A percentile compares a stretch with the other conserved stretches of the same genome.
Conservation (phyloP, 2,329 filamentous ascomycete species). For the Zymoseptoria tritici region DNA sequence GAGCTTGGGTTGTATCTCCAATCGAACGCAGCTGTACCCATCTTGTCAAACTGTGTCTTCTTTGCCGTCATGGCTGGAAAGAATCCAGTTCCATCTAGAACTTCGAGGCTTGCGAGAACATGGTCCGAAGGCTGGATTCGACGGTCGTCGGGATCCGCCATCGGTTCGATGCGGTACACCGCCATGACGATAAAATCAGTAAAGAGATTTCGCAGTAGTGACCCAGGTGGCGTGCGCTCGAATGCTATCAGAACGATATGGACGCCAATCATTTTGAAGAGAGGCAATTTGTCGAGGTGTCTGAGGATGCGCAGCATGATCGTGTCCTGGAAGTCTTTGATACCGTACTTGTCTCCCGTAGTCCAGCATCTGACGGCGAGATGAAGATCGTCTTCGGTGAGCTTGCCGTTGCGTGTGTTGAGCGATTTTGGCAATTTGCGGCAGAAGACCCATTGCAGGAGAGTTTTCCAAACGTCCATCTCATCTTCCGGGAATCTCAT, state of each 20-base stretch:
- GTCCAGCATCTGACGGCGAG: slow-evolving; percentile 4
- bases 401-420: too few relatives aligned
- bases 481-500: slow-evolving; percentile 6
- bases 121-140: neutral
- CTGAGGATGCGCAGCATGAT: slow-evolving; percentile 1
- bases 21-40: neutral
- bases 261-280: neutral
- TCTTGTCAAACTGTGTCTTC: neutral
- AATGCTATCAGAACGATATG: neutral
- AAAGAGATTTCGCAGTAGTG: neutral
- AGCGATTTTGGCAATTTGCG: neutral
- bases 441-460: slow-evolving; percentile 4
- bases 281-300: neutral
- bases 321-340: slow-evolving; percentile 4
- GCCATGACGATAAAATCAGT: neutral
- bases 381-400: neutral
- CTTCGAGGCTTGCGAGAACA: neutral
- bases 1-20: neutral
- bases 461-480: slow-evolving; percentile 2
- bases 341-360: slow-evolving; percentile 8
- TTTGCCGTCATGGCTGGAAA: neutral
- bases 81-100: neutral
- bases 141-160: neutral
- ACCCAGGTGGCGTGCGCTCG: neutral
- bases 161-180: neutral